phyloP scores from a whole-genome alignment of 768 basidiomycete genomes.

The Asterophora parasitica region DNA sequence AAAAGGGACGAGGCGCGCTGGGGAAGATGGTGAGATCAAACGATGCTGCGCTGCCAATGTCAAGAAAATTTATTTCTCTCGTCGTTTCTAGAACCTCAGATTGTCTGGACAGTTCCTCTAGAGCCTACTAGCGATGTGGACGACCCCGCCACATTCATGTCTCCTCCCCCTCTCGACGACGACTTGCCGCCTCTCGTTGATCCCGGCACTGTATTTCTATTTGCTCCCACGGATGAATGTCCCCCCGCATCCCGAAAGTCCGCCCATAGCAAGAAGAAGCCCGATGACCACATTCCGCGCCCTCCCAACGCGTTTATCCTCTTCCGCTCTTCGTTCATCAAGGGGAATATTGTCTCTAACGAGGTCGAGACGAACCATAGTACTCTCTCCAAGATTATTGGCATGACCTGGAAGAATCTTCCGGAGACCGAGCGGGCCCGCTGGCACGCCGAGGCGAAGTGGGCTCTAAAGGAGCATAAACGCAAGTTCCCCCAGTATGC shows the following conservation, averaged over 20 bases:
- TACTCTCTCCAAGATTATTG: constrained; percentile 81
- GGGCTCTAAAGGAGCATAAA: constrained; percentile 69
- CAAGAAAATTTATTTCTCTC: constrained; percentile 7
- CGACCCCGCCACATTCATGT: constrained; percentile 47
- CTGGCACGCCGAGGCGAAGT: constrained; percentile 75
- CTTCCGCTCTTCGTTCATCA: constrained; percentile 81
- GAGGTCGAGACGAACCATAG: constrained; percentile 80
- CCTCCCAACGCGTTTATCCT: constrained; percentile 86
- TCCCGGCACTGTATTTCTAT: constrained; percentile 45
- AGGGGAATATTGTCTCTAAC: constrained; percentile 69
- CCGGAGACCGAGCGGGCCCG: constrained; percentile 69
- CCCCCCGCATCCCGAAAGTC: constrained; percentile 34
- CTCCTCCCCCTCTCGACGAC: constrained; percentile 53
- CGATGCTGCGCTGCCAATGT: background rate
- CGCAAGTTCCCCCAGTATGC: constrained; percentile 73
- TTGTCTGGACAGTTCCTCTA: constrained; percentile 42
- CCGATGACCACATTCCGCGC: constrained; percentile 73
- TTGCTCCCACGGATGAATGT: constrained; percentile 43
- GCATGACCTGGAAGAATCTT: constrained; percentile 77
- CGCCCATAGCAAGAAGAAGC: constrained; percentile 65
- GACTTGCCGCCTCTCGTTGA: constrained; percentile 38
- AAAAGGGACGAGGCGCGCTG: constrained; percentile 31
- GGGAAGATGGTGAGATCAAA: constrained; percentile 31
- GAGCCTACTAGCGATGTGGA: constrained; percentile 28
- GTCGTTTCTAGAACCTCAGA: constrained; percentile 30